Percentiles rank a stretch among this genome's conserved stretches.
Conservation (phyloP, 345 rosid species). For the Hypericum perforatum region DNA sequence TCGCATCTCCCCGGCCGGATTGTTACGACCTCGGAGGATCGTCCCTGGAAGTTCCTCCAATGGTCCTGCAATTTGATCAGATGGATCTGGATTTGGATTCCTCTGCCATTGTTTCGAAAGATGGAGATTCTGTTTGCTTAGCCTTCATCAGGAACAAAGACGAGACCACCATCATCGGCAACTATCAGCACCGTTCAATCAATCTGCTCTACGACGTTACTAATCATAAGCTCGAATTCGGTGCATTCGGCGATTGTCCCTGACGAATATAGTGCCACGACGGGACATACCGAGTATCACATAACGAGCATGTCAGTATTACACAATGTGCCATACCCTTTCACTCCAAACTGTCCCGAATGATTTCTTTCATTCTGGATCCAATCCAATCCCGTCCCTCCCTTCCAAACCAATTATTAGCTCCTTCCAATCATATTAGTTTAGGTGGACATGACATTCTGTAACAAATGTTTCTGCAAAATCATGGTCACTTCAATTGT, state of each 20-base stretch:
- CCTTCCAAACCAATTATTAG: too few relatives aligned
- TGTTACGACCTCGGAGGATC: conserved; percentile 17
- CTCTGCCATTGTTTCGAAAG: conserved; percentile 8
- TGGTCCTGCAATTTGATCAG: conserved; percentile 20
- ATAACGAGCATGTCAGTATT: too few relatives aligned
- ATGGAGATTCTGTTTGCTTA: conserved; percentile 19
- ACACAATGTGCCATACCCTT: too few relatives aligned
- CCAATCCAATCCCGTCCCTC: too few relatives aligned
- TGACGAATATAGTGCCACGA: too few relatives aligned
- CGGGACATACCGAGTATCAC: too few relatives aligned
- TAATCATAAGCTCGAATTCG: not conserved
- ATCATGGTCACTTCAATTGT: too few relatives aligned
- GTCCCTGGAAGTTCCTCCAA: not conserved
- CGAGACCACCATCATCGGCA: conserved; percentile 14
- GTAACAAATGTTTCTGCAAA: too few relatives aligned
- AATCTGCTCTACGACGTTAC: conserved; percentile 8
- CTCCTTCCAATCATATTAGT: too few relatives aligned
- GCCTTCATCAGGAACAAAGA: conserved; percentile 14
- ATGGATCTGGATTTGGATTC: conserved; percentile 16
- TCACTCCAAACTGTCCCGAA: too few relatives aligned
- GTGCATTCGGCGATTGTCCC: not conserved
- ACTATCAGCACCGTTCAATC: conserved; percentile 14
- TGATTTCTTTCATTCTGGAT: too few relatives aligned
- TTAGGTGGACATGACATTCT: too few relatives aligned
- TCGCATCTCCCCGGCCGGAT: not conserved